phyloP scores from a whole-genome alignment of 139 green algal species.

The Pleodorina starrii region DNA sequence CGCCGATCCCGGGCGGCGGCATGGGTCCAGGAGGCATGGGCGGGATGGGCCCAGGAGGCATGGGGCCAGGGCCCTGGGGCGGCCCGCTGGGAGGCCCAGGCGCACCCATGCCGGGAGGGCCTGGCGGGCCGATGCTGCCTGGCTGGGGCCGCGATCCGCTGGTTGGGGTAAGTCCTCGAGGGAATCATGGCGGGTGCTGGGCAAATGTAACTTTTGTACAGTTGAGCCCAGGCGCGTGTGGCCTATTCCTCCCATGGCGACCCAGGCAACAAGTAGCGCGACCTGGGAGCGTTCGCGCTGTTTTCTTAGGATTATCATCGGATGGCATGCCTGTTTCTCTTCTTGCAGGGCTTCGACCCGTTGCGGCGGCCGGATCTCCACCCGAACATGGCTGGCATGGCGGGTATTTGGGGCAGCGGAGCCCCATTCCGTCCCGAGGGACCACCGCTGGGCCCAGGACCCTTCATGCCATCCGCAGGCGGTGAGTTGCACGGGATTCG shows the following conservation, averaged over 20 bases:
- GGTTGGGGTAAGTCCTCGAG: slow-evolving; percentile 20
- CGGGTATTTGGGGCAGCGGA: slow-evolving; percentile 25
- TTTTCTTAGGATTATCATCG: too few species aligned
- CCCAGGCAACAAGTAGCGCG: too few species aligned
- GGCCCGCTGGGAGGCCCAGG: slow-evolving; percentile 34
- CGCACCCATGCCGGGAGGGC: neutral
- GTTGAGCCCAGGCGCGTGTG: too few species aligned
- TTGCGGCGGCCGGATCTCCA: slow-evolving; percentile 33
- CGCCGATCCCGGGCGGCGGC: neutral
- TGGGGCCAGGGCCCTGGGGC: slow-evolving; percentile 26
- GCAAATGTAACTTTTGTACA: too few species aligned
- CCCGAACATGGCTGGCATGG: neutral
- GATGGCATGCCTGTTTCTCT: too few species aligned
- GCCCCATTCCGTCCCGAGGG: slow-evolving; percentile 20
- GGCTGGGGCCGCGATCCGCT: slow-evolving; percentile 39
- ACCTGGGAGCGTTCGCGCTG: too few species aligned
- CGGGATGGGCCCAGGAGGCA: slow-evolving; percentile 25
- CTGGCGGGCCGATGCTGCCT: slow-evolving; percentile 31
- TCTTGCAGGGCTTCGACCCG: slow-evolving; percentile 38
- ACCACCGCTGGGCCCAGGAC: slow-evolving; percentile 14
- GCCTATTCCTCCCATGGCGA: too few species aligned
- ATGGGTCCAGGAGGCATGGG: slow-evolving; percentile 12
- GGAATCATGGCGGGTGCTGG: too few species aligned
- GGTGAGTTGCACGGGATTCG: too few species aligned
- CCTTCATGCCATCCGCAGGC: slow-evolving; percentile 4